Conservation (phyloP, 305 asterid genomes). For the Fraxinus angustifolia region DNA sequence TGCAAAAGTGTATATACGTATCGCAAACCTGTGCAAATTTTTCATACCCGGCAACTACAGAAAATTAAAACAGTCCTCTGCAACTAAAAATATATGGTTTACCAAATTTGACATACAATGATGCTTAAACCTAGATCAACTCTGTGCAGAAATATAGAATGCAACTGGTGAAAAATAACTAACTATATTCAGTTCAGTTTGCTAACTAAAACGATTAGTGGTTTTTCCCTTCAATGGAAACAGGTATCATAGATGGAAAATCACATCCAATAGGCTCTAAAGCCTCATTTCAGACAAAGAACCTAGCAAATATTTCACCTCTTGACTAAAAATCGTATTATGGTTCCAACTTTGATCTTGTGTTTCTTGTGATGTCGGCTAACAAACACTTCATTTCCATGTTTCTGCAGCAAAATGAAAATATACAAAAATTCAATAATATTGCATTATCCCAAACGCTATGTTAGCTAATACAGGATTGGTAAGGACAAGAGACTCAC, state of each 20-base stretch:
- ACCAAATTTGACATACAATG: not conserved
- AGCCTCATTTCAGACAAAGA: not conserved
- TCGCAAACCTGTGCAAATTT: not conserved
- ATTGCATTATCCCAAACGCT: not conserved
- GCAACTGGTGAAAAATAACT: not conserved
- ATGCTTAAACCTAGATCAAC: not conserved
- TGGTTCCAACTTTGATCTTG: constrained; percentile 59
- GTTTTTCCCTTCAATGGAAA: not conserved
- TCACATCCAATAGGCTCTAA: not conserved
- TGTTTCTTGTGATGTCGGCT: constrained; percentile 60
- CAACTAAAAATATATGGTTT: not conserved
- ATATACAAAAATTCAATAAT: constrained; percentile 1
- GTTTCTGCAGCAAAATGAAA: constrained; percentile 35
- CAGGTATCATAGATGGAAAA: not conserved
- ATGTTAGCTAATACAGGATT: not conserved
- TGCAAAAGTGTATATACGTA: not conserved
- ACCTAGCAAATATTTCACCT: constrained; percentile 37
- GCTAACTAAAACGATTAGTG: not conserved
- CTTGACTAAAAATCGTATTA: constrained; percentile 66
- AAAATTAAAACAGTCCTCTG: not conserved
- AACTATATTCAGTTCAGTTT: not conserved
- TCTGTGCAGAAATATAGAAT: not conserved
- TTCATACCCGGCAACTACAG: not conserved
- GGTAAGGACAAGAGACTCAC: constrained; percentile 31
- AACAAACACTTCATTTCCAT: constrained; percentile 50